A percentile compares a stretch with the other conserved stretches of the same genome.
Conservation (phyloP, 441 rosid genomes). For the Populus hybrid region DNA sequence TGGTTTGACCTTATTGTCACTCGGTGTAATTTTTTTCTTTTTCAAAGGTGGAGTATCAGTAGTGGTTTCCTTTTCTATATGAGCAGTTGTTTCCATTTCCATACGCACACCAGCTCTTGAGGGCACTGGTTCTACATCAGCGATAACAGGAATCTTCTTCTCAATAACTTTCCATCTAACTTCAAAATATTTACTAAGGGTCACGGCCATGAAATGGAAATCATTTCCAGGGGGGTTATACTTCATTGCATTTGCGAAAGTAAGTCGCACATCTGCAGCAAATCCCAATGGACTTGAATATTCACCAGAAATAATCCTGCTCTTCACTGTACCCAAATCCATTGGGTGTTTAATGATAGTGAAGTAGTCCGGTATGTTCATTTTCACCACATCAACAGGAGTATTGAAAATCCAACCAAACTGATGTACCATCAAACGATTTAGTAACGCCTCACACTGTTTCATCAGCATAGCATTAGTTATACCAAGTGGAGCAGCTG, state of each 20-base stretch:
- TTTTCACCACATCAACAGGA: slow-evolving; percentile 74
- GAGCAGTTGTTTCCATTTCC: slow-evolving; percentile 32
- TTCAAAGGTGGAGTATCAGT: slow-evolving; percentile 30
- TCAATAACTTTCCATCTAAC: slow-evolving; percentile 73
- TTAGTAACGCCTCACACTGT: slow-evolving; percentile 61
- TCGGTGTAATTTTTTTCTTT: slow-evolving; percentile 38
- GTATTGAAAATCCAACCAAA: slow-evolving; percentile 61
- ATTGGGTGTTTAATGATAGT: slow-evolving; percentile 78
- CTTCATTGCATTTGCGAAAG: slow-evolving; percentile 73
- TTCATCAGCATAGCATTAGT: slow-evolving; percentile 48
- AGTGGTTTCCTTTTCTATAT: neutral
- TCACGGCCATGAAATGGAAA: slow-evolving; percentile 65
- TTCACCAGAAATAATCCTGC: slow-evolving; percentile 46
- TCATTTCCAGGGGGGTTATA: slow-evolving; percentile 88
- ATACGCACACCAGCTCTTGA: slow-evolving; percentile 27
- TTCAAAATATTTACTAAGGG: slow-evolving; percentile 66
- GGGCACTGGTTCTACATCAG: slow-evolving; percentile 29
- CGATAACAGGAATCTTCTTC: slow-evolving; percentile 53
- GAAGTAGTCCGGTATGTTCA: slow-evolving; percentile 89
- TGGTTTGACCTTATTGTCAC: slow-evolving; percentile 30
- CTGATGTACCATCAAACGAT: slow-evolving; percentile 61
- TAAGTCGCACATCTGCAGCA: slow-evolving; percentile 78
- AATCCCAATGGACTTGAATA: slow-evolving; percentile 65
- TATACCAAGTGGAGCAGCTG: slow-evolving; percentile 26
- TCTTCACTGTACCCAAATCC: slow-evolving; percentile 86